Conservation (phyloP, 2,329 filamentous ascomycete genomes). For the Alternaria gaisen region DNA sequence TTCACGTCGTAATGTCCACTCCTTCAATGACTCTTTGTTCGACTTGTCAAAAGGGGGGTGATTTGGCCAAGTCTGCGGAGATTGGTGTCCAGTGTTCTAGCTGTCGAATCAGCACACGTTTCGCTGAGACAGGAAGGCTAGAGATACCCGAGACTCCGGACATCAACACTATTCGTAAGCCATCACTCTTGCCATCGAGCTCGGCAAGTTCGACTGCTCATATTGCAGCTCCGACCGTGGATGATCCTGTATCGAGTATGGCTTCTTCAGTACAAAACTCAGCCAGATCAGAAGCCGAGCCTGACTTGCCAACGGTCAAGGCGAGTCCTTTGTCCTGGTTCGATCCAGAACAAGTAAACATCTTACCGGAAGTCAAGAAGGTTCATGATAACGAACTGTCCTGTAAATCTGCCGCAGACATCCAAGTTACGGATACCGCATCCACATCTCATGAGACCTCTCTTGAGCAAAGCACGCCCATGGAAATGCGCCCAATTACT, state of each 20-base stretch:
- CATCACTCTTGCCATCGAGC: not conserved
- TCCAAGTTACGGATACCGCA: not conserved
- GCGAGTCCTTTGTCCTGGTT: slow-evolving; percentile 11
- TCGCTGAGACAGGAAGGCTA: not conserved
- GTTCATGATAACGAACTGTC: slow-evolving; percentile 1
- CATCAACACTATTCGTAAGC: not conserved
- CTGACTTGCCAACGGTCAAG: not conserved
- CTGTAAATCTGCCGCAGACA: not conserved
- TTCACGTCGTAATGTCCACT: not conserved
- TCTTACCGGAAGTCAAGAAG: slow-evolving; percentile 10
- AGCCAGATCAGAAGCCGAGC: not conserved
- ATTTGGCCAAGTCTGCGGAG: slow-evolving; percentile 3
- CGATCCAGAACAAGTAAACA: slow-evolving; percentile 1
- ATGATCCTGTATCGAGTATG: not conserved
- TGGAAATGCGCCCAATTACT: not conserved
- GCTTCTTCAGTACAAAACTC: not conserved
- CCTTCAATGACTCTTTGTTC: slow-evolving; percentile 16
- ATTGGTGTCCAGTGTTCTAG: slow-evolving; percentile 11
- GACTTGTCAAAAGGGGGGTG: slow-evolving; percentile 19
- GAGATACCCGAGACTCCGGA: slow-evolving; percentile 31
- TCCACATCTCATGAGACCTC: not conserved
- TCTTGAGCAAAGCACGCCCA: not conserved
- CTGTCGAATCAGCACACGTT: slow-evolving; percentile 17
- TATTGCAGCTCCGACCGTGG: not conserved
- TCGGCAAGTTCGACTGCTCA: not conserved